These are phyloP conservation scores for Daldinia bambusicola DNA, from an alignment of 495 filamentous ascomycete genomes.

Conservation along the genomic window DNA sequence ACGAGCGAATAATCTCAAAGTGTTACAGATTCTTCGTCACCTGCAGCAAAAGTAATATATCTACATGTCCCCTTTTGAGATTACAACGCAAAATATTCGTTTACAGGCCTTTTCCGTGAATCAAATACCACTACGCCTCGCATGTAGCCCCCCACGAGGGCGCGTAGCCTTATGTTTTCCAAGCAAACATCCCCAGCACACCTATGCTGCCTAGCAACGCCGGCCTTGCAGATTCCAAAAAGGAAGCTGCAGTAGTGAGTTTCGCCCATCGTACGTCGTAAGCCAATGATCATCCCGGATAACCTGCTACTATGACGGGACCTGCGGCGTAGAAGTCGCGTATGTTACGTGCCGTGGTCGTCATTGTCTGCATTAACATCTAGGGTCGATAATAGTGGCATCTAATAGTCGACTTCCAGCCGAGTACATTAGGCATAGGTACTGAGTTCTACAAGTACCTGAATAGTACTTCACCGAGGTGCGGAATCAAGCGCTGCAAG, in stretches of 20 bases:
- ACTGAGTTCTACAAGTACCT: not conserved
- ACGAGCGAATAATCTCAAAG: not conserved
- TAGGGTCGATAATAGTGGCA: constrained; percentile 13
- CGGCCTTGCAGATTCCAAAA: constrained; percentile 13
- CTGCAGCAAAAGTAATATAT: not conserved
- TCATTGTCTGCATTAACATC: constrained; percentile 8
- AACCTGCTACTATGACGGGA: constrained; percentile 3
- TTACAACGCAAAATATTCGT: not conserved
- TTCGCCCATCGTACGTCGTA: constrained; percentile 8
- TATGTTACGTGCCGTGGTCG: not conserved
- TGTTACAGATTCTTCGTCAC: not conserved
- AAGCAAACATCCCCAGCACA: not conserved
- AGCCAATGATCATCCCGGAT: constrained; percentile 5
- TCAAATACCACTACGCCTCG: not conserved
- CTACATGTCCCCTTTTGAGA: not conserved
- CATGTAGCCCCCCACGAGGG: not conserved
- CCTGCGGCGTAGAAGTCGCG: not conserved
- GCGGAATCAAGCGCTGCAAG: not conserved
- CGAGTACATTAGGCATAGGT: not conserved
- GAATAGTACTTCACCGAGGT: not conserved
- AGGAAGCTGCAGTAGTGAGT: not conserved
- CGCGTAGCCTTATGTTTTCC: not conserved
- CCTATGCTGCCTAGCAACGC: not conserved
- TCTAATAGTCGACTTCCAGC: not conserved
- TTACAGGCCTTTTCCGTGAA: not conserved